phyloP scores from a whole-genome alignment of 805 yeast species.

The Candida chilensis region DNA sequence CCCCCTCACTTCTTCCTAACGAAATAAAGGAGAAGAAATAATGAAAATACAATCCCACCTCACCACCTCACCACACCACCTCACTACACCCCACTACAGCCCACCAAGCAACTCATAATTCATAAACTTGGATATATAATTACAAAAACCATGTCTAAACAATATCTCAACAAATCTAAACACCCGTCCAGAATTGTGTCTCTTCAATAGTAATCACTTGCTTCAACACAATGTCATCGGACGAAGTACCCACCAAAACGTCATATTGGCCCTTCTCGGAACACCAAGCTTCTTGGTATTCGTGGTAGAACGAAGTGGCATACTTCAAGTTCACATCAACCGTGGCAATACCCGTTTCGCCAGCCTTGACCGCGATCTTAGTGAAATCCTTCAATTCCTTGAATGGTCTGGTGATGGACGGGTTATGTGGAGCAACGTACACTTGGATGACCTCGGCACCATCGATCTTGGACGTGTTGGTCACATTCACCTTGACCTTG shows the following conservation, averaged over 20 bases:
- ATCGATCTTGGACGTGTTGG: conserved; percentile 18
- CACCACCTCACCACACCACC: no score
- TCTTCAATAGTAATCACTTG: background rate
- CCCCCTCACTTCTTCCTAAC: no score
- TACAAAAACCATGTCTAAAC: no score
- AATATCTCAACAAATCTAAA: no score
- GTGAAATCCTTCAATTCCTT: conserved; percentile 27
- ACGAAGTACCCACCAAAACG: conserved; percentile 21
- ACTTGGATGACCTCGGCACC: conserved; percentile 25
- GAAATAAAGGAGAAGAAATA: no score
- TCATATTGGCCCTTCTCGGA: conserved; percentile 21
- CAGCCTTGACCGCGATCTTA: conserved; percentile 18
- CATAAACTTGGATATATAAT: no score
- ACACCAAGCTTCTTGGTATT: conserved; percentile 19
- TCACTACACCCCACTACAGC: no score
- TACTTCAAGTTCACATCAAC: conserved; percentile 17
- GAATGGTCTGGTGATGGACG: conserved; percentile 18
- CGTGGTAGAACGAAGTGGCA: conserved; percentile 24
- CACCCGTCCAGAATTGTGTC: background rate
- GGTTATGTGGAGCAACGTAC: conserved; percentile 15
- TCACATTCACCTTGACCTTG: conserved; percentile 13
- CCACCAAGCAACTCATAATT: no score
- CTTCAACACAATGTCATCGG: conserved; percentile 13
- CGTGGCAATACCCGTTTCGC: conserved; percentile 12
- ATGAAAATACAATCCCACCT: no score